Conservation (phyloP, 176 grass and related monocot genomes). For the Zea mays region Zm-B73-REFERENCE-NAM-5.0 NC_050100.1:212107501-212108000, state of each 20-base stretch:
- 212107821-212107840: not conserved
- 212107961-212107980: not conserved
- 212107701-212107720: slow-evolving; percentile 6
- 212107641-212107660: slow-evolving; percentile 9
- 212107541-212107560: slow-evolving; percentile 12
- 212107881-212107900: not conserved
- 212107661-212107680: not conserved
- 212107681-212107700: slow-evolving; percentile 5
- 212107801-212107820: not conserved
- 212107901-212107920: not conserved
- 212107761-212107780: not conserved
- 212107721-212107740: slow-evolving; percentile 3
- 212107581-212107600: slow-evolving; percentile 18
- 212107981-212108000: not conserved
- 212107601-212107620: slow-evolving; percentile 1
- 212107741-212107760: not conserved
- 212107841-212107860: slow-evolving; percentile 12
- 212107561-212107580: slow-evolving; percentile 4
- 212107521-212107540: slow-evolving; percentile 3
- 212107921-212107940: not conserved
- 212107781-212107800: not conserved
- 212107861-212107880: not conserved
- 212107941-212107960: not conserved
- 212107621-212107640: not conserved
- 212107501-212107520: slow-evolving; percentile 3